phyloP scores from a whole-genome alignment of 441 rosid genomes.

The Jatropha multifida region DNA sequence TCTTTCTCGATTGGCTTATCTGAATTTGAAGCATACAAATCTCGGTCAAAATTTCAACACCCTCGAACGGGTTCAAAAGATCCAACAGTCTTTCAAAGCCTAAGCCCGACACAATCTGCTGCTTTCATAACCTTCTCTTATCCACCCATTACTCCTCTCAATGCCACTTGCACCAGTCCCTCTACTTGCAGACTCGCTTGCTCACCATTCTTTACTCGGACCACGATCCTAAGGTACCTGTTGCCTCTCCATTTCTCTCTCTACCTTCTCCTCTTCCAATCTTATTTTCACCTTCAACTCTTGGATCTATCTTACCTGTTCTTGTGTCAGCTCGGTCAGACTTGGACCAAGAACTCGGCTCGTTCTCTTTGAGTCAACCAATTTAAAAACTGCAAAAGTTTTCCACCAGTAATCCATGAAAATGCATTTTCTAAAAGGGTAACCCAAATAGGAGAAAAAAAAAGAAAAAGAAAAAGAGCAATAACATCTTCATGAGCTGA shows the following conservation, averaged over 20 bases:
- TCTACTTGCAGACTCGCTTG: constrained; percentile 17
- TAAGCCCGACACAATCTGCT: constrained; percentile 79
- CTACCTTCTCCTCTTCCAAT: constrained; percentile 67
- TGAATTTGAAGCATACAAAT: constrained; percentile 49
- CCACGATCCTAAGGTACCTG: constrained; percentile 54
- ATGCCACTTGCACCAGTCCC: constrained; percentile 45
- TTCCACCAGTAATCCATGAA: constrained; percentile 83
- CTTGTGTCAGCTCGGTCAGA: constrained; percentile 40
- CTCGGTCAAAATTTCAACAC: constrained; percentile 59
- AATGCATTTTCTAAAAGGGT: constrained; percentile 57
- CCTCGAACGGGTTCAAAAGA: constrained; percentile 50
- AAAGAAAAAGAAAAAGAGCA: too few relatives aligned
- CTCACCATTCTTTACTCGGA: constrained; percentile 27
- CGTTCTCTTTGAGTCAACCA: constrained; percentile 45
- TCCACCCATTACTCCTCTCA: constrained; percentile 40
- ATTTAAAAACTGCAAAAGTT: constrained; percentile 52
- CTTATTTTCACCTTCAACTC: constrained; percentile 52
- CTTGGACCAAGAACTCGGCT: constrained; percentile 17
- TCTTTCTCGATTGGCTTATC: constrained; percentile 48
- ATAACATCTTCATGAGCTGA: constrained; percentile 62
- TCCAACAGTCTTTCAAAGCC: constrained; percentile 71
- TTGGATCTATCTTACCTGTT: constrained; percentile 52
- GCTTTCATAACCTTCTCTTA: constrained; percentile 70
- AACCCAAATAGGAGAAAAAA: constrained; percentile 60
- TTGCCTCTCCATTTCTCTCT: constrained; percentile 84